Evolutionary conservation across 352 stramenopile species (phyloP).

Genomic region (Phytophthora vignae): DNA sequence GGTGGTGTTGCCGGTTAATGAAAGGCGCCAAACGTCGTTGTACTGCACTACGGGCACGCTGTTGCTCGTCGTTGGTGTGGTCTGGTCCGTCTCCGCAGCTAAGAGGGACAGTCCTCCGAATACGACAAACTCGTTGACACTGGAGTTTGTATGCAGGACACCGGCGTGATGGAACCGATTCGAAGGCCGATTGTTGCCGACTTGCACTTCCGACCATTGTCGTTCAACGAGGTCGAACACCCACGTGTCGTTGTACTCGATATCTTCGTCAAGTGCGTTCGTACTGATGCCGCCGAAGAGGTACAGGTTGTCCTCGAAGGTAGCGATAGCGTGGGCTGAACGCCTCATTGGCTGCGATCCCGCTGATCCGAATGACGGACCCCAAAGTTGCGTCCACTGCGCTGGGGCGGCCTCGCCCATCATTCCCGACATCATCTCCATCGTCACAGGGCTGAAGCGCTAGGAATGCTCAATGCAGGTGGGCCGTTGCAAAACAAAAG

Average conservation of each 20-base stretch:
- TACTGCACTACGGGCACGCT: conserved; percentile 50
- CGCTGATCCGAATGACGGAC: conserved; percentile 23
- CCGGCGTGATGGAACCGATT: conserved; percentile 58
- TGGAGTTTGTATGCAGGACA: conserved; percentile 48
- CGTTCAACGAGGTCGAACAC: conserved; percentile 49
- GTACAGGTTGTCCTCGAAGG: conserved; percentile 63
- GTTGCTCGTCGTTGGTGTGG: background rate
- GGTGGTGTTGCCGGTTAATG: conserved; percentile 28
- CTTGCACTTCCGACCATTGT: conserved; percentile 44
- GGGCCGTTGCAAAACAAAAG: conserved; percentile 26
- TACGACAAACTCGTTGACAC: conserved; percentile 54
- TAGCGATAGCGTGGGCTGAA: conserved; percentile 59
- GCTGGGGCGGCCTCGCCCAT: conserved; percentile 15
- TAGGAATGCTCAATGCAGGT: conserved; percentile 26
- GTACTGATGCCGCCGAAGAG: conserved; percentile 68
- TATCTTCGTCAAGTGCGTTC: conserved; percentile 42
- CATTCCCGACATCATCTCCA: conserved; percentile 30
- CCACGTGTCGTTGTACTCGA: conserved; percentile 85
- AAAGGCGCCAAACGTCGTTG: conserved; percentile 64
- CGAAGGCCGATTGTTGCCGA: conserved; percentile 30
- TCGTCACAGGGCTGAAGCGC: conserved; percentile 11
- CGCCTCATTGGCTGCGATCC: conserved; percentile 51
- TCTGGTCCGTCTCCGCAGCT: conserved; percentile 12
- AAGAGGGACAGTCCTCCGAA: conserved; percentile 62
- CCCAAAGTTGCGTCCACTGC: conserved; percentile 68